phyloP scores from a whole-genome alignment of 2,329 filamentous ascomycete genomes.

The Trichophyton benhamiae region DNA sequence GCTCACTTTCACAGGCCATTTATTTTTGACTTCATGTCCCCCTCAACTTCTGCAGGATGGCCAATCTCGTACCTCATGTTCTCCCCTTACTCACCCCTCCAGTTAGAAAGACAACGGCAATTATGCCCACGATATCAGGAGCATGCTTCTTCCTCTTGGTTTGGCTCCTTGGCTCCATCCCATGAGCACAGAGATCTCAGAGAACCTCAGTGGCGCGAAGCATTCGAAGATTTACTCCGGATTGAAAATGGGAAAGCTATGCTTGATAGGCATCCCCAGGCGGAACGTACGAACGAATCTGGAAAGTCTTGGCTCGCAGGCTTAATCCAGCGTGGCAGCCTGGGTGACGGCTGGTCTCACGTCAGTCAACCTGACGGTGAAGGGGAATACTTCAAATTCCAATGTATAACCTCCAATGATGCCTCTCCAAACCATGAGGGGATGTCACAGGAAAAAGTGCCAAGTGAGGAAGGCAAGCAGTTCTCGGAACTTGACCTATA shows the following conservation, averaged over 20 bases:
- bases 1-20: constrained; percentile 21
- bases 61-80: constrained; percentile 34
- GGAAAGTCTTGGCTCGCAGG: constrained; percentile 30
- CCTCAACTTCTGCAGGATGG: constrained; percentile 28
- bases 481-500: constrained; percentile 44
- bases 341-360: constrained; percentile 30
- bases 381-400: constrained; percentile 10
- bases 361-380: constrained; percentile 16
- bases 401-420: constrained; percentile 1
- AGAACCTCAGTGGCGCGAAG: constrained; percentile 41
- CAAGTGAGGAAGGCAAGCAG: constrained; percentile 22
- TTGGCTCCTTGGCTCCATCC: constrained; percentile 22
- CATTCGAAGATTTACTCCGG: constrained; percentile 47
- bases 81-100: constrained; percentile 44
- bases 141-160: constrained; percentile 23
- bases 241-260: constrained; percentile 35
- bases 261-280: constrained; percentile 20
- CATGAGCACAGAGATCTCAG: constrained; percentile 24
- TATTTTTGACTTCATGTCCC: constrained; percentile 23
- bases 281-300: constrained; percentile 21
- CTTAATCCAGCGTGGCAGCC: constrained; percentile 30
- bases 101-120: constrained; percentile 37
- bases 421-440: not conserved
- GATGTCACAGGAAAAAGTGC: constrained; percentile 17
- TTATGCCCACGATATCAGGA: constrained; percentile 18